A percentile compares a stretch with the other conserved stretches of the same genome.
These are phyloP conservation scores for Fulvia fulva DNA, from an alignment of 2,329 filamentous ascomycete genomes.

Conservation along the genomic window DNA sequence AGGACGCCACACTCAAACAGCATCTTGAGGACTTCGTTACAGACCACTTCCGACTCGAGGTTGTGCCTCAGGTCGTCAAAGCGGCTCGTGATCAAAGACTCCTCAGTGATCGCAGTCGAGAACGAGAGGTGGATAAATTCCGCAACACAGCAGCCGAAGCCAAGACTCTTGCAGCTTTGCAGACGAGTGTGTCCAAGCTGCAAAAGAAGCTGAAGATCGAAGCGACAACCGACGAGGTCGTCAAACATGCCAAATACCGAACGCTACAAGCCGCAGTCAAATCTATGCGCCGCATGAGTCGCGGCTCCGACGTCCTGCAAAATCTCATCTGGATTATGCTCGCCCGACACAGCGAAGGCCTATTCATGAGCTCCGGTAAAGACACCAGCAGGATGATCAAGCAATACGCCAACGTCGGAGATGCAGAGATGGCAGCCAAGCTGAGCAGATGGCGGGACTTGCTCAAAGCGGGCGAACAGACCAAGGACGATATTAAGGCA, in stretches of 20 bases:
- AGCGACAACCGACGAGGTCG: constrained; percentile 4
- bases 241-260: constrained; percentile 14
- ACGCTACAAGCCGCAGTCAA: constrained; percentile 20
- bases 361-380: constrained; percentile 32
- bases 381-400: constrained; percentile 35
- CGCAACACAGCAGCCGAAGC: constrained; percentile 15
- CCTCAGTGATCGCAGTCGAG: constrained; percentile 15
- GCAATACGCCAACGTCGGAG: constrained; percentile 18
- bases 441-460: constrained; percentile 25
- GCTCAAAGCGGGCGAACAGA: constrained; percentile 27
- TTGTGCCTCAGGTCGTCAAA: constrained; percentile 16
- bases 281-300: constrained; percentile 23
- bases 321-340: constrained; percentile 32
- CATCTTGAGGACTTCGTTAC: constrained; percentile 25
- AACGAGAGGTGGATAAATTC: constrained; percentile 27
- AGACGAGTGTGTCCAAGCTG: constrained; percentile 21
- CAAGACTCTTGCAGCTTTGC: constrained; percentile 20
- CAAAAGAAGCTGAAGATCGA: constrained; percentile 28
- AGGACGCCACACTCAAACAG: constrained; percentile 22
- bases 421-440: constrained; percentile 15
- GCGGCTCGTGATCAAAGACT: constrained; percentile 15
- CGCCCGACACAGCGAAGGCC: constrained; percentile 17
- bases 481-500: constrained; percentile 16
- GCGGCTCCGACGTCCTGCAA: constrained; percentile 31
- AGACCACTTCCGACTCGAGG: constrained; percentile 23